Percentiles rank a stretch among this genome's conserved stretches.
phyloP scores from a whole-genome alignment of 2,329 filamentous ascomycete genomes.

The Fusarium lateritium region DNA sequence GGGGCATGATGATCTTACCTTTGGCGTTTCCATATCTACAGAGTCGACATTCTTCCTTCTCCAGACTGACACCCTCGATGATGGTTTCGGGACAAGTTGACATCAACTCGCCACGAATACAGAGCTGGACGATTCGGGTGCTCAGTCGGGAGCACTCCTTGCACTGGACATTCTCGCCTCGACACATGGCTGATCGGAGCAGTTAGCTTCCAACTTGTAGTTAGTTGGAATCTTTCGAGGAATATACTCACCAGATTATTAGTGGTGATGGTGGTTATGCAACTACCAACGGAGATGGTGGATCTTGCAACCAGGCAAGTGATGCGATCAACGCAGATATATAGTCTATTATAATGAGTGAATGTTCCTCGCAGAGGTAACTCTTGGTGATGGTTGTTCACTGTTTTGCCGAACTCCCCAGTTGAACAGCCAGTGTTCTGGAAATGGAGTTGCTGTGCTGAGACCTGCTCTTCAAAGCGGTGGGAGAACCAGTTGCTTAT shows the following conservation, averaged over 20 bases:
- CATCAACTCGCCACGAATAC: constrained; percentile 32
- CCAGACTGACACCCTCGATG: constrained; percentile 28
- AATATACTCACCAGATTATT: neutral
- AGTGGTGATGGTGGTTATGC: neutral
- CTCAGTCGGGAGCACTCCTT: constrained; percentile 30
- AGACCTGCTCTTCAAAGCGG: constrained; percentile 25
- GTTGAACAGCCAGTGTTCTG: constrained; percentile 25
- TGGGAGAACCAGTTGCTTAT: constrained; percentile 5
- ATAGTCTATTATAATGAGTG: constrained; percentile 5
- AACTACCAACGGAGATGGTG: neutral
- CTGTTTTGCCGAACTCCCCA: constrained; percentile 5
- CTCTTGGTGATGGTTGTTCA: neutral
- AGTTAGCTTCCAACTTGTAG: neutral
- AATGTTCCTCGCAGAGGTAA: constrained; percentile 3
- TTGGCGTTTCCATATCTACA: constrained; percentile 20
- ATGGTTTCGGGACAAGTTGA: constrained; percentile 26
- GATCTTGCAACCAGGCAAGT: constrained; percentile 11
- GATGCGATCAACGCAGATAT: constrained; percentile 9
- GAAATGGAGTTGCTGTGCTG: neutral
- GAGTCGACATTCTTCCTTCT: constrained; percentile 23
- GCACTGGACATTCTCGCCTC: constrained; percentile 37
- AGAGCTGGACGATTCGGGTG: constrained; percentile 19
- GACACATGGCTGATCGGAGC: constrained; percentile 27
- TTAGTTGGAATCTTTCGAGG: too few species aligned
- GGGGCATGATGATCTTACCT: constrained; percentile 16